Percentiles rank a stretch among this genome's conserved stretches.
phyloP scores from a whole-genome alignment of 2,329 filamentous ascomycete genomes.

The Akanthomyces muscarius region DNA sequence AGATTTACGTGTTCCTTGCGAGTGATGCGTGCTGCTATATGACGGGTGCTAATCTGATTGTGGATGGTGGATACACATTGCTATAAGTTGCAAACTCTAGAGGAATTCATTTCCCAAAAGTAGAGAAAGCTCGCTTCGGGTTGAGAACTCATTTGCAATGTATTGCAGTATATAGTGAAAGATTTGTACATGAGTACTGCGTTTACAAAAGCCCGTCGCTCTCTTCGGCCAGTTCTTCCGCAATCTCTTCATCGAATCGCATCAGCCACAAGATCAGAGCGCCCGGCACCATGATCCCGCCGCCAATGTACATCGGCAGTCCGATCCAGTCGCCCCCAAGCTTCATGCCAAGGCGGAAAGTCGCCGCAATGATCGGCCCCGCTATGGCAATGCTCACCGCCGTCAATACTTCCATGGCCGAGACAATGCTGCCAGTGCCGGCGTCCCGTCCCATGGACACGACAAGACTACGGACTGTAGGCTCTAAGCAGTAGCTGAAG shows the following conservation, averaged over 20 bases:
- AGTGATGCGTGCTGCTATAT: slow-evolving; percentile 46
- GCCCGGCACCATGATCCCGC: neutral
- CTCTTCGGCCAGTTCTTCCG: neutral
- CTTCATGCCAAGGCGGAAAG: too few relatives aligned
- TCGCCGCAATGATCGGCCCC: too few relatives aligned
- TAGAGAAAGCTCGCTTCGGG: too few relatives aligned
- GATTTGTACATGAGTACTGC: neutral
- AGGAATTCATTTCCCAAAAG: neutral
- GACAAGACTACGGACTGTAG: too few relatives aligned
- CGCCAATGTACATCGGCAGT: neutral
- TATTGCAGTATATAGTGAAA: too few relatives aligned
- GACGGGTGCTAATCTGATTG: slow-evolving; percentile 43
- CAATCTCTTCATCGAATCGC: neutral
- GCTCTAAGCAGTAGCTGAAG: too few relatives aligned
- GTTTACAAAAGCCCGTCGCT: neutral
- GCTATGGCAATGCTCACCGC: too few relatives aligned
- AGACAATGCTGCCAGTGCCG: too few relatives aligned
- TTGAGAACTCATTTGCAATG: too few relatives aligned
- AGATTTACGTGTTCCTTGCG: slow-evolving; percentile 45
- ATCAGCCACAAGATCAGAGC: neutral
- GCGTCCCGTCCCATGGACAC: too few relatives aligned
- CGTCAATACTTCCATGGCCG: too few relatives aligned
- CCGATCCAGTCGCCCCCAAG: too few relatives aligned
- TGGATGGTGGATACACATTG: slow-evolving; percentile 45
- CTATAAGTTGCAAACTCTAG: neutral